A percentile compares a stretch with the other conserved stretches of the same genome.
These are phyloP conservation scores for Choricystis sp. DNA, from an alignment of 139 green algal species.

Conservation along the genomic window DNA sequence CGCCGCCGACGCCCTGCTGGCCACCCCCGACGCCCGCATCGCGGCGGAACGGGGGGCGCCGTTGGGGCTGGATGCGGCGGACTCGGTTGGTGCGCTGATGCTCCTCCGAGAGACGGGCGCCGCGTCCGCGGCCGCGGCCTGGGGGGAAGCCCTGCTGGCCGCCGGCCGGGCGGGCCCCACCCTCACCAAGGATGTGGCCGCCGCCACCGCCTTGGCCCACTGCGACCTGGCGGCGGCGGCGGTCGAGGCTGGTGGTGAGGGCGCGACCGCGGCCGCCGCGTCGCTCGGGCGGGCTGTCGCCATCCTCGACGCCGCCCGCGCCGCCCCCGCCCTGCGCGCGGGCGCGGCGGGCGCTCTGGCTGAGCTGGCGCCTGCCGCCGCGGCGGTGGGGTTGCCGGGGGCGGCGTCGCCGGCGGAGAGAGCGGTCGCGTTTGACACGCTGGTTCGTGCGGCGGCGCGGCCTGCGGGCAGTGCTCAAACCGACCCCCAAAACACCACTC, in stretches of 20 bases:
- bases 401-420: neutral
- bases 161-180: too few species aligned
- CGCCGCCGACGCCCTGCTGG: neutral
- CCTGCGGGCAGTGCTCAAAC: too few species aligned
- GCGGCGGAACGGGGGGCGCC: neutral
- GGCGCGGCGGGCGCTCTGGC: neutral
- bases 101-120: neutral
- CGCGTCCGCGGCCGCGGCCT: neutral
- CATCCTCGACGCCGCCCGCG: neutral
- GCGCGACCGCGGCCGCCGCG: too few species aligned
- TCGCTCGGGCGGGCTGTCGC: neutral
- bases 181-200: neutral
- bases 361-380: neutral
- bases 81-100: neutral
- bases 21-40: too few species aligned
- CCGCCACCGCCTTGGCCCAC: neutral
- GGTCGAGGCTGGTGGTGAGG: neutral
- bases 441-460: neutral
- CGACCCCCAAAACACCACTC: too few species aligned
- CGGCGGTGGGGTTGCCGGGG: neutral
- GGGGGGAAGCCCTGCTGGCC: neutral
- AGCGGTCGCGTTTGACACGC: neutral
- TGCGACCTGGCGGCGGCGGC: neutral
- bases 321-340: neutral
- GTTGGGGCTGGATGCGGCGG: neutral